phyloP scores from a whole-genome alignment of 352 stramenopile genomes.

The Phytophthora sansomeana region DNA sequence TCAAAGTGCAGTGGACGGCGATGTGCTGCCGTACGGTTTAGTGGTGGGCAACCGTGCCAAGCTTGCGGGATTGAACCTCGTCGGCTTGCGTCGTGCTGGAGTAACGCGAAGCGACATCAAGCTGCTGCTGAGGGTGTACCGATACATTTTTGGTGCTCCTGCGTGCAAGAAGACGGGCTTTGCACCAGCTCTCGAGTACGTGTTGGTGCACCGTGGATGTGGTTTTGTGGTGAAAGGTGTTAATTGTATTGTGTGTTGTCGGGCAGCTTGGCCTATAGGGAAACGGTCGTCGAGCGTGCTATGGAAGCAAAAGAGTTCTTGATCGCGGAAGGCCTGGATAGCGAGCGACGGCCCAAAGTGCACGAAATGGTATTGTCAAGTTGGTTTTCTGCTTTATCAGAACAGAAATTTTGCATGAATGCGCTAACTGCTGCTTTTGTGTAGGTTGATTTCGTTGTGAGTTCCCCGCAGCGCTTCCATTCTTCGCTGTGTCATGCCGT shows the following conservation, averaged over 20 bases:
- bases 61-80: constrained; percentile 77
- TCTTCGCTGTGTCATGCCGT: constrained; percentile 73
- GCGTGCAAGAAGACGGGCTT: constrained; percentile 71
- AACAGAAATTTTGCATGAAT: constrained; percentile 10
- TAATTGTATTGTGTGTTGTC: constrained; percentile 2
- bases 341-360: constrained; percentile 47
- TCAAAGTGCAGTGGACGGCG: constrained; percentile 82
- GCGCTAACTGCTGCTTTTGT: constrained; percentile 7
- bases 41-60: constrained; percentile 82
- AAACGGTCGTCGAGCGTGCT: constrained; percentile 63
- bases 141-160: constrained; percentile 75
- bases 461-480: constrained; percentile 57
- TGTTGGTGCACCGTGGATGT: not conserved
- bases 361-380: constrained; percentile 58
- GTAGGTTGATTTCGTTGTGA: constrained; percentile 78
- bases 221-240: not conserved
- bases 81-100: constrained; percentile 72
- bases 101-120: constrained; percentile 77
- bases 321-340: constrained; percentile 46
- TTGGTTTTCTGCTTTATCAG: not conserved
- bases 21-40: constrained; percentile 83
- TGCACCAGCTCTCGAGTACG: constrained; percentile 76
- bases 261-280: constrained; percentile 57
- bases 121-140: constrained; percentile 76
- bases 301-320: constrained; percentile 66